Percentiles rank a stretch among this genome's conserved stretches.
phyloP scores from a whole-genome alignment of 257 asterid genomes.

The Petunia axillaris region DNA sequence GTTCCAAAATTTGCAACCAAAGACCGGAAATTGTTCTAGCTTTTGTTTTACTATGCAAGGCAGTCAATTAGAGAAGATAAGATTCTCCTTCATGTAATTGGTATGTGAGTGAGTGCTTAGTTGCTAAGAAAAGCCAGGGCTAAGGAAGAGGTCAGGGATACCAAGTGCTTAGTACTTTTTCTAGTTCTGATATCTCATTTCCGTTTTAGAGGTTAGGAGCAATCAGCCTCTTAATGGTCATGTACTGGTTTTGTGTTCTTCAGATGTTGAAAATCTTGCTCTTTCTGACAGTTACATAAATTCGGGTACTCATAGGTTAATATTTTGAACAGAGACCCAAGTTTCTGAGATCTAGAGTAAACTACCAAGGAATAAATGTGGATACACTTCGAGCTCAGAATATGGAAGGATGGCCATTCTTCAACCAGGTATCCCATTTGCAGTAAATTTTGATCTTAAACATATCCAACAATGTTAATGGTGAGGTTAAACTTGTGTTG shows the following conservation, averaged over 20 bases:
- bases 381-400: conserved; percentile 89
- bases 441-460: background rate
- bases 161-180: background rate
- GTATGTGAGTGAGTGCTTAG: background rate
- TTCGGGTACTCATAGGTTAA: conserved; percentile 5
- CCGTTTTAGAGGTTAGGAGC: no score
- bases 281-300: background rate
- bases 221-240: background rate
- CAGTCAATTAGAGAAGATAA: no score
- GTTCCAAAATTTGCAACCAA: no score
- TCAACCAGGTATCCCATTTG: conserved; percentile 62
- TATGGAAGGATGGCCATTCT: conserved; percentile 75
- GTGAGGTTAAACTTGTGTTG: no score
- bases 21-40: no score
- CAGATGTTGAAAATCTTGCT: background rate
- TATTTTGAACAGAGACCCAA: conserved; percentile 71
- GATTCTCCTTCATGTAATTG: no score
- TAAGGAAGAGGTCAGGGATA: background rate
- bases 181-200: background rate
- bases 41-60: no score
- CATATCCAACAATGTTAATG: no score
- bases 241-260: conserved; percentile 2
- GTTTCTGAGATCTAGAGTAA: conserved; percentile 59
- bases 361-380: conserved; percentile 75
- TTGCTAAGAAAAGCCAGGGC: background rate